Conservation (phyloP, 78 protist species). For the Chrysochromulina tobinii region DNA sequence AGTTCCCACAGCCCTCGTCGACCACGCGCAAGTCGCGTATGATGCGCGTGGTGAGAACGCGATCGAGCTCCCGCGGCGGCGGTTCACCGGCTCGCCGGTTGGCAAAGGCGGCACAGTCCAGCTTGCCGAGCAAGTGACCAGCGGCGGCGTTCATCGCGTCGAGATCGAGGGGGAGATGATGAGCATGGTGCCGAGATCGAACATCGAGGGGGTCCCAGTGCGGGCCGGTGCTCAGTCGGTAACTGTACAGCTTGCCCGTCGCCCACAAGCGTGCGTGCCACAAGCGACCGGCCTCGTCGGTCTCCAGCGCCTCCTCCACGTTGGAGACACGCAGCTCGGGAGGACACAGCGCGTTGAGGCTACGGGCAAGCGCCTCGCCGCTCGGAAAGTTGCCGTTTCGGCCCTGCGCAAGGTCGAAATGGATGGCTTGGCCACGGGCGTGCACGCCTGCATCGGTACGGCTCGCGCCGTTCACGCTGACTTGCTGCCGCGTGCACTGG, state of each 20-base stretch:
- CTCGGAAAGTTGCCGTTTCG: no score
- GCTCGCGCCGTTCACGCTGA: background rate
- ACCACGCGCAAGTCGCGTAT: background rate
- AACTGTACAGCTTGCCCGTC: background rate
- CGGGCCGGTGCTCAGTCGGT: background rate
- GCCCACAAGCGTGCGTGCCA: background rate
- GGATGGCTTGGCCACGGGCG: constrained; percentile 7
- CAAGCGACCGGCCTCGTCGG: background rate
- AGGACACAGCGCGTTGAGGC: background rate
- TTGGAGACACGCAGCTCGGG: background rate
- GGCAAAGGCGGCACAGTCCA: no score
- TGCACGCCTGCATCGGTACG: constrained; percentile 30
- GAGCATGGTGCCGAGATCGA: background rate
- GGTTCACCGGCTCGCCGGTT: no score
- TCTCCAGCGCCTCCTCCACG: background rate
- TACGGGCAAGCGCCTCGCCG: no score
- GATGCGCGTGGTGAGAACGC: background rate
- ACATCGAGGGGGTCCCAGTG: background rate
- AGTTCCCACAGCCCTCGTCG: background rate
- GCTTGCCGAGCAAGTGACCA: no score
- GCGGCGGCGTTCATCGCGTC: background rate
- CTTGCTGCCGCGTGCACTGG: background rate
- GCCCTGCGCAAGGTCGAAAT: background rate
- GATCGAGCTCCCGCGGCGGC: background rate
- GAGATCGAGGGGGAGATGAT: background rate